These are phyloP conservation scores for Mercurialis annua DNA, from an alignment of 345 rosid genomes.

Conservation along the genomic window DNA sequence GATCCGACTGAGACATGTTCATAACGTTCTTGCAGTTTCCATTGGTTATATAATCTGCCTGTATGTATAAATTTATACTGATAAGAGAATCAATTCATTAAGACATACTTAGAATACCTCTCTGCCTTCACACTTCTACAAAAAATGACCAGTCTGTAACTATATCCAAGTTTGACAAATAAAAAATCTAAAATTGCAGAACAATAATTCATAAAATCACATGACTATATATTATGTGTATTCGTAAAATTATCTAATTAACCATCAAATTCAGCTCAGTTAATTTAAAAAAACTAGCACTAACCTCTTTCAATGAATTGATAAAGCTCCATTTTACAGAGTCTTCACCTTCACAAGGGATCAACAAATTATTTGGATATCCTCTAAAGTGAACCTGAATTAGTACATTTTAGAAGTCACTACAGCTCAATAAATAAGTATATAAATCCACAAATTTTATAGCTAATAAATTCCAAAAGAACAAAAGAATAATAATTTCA, in stretches of 20 bases:
- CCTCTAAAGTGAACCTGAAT: slow-evolving; percentile 90
- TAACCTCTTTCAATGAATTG: slow-evolving; percentile 89
- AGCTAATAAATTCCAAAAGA: no score
- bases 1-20: slow-evolving; percentile 95
- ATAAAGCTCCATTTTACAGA: slow-evolving; percentile 89
- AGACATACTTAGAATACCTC: neutral
- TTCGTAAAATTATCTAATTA: neutral
- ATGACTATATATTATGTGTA: neutral
- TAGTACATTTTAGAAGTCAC: no score
- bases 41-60: slow-evolving; percentile 89
- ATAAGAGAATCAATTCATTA: slow-evolving; percentile 3
- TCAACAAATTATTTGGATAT: slow-evolving; percentile 68
- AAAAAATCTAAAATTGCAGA: neutral
- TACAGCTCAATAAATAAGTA: no score
- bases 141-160: neutral
- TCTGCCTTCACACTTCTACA: neutral
- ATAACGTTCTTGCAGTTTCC: slow-evolving; percentile 96
- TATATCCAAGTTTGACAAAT: neutral
- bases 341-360: slow-evolving; percentile 93
- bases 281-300: slow-evolving; percentile 26
- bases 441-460: no score
- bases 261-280: neutral
- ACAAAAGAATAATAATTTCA: no score
- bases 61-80: slow-evolving; percentile 26
- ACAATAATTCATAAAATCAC: neutral